Evolutionary conservation across 2,329 filamentous ascomycete genomes (phyloP), one percentile per base, ranked within the genome.

Genomic region (Botrytis hyacinthi): DNA sequence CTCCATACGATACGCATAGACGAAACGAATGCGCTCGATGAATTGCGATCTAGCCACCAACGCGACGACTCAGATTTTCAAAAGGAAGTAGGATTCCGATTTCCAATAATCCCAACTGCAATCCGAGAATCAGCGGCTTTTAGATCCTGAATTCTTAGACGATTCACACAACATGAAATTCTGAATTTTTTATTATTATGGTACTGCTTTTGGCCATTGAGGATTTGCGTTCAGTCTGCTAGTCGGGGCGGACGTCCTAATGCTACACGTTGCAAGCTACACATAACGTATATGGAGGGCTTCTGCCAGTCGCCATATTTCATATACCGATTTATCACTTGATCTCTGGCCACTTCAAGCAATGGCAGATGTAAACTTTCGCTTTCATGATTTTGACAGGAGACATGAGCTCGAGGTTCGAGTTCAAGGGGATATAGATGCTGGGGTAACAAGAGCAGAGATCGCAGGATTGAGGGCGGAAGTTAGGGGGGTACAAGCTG

Each of bases 321-420:
- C 4, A 32, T 10, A 51, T 46, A 8, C 26, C 9, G 32, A 54
- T 16, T 29, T 22, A 67, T 16, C 7, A 22, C 10, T 40, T 16
- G 46, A 40, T 20, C 18, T 32, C 6, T 18, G 29, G 5, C 37
- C 3, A 57, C 2, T 14, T 44, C 10, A 42, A 68, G 8, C 6
- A 16, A 68, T 68, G 66, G 48, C 48, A 68, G 29, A 68, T 57
- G 2, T 68, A 32, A 48, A 68, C 37, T 32, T 68, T 9, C 35
- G 37, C 22, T 68, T 68, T 37, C 35, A 57, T 22, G n/a, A 68
- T 57, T 57, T 32, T 42, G 35, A 32, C 1, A 68, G 18, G 35
- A 26, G 37, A 57, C 20, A 57, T 18, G 48, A 57, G 35, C 22
- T 57, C 42, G 66, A 42, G 26, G 54, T 57, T 44, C 35, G 18